phyloP scores from a whole-genome alignment of 805 yeast genomes.

The Limtongia smithiae region DNA sequence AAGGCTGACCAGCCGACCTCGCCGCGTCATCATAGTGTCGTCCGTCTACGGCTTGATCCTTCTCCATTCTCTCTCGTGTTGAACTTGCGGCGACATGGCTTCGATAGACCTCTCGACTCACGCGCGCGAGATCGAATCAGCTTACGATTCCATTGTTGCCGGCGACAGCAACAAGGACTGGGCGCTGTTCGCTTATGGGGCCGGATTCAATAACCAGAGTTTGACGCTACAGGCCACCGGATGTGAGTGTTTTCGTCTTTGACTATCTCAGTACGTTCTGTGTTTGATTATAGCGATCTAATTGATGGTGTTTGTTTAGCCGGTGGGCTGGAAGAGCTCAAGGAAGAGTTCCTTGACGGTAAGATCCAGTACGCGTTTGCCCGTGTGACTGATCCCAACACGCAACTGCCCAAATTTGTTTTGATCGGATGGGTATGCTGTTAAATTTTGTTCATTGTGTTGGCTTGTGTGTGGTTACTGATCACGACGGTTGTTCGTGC shows the following conservation, averaged over 20 bases:
- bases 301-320: conserved; percentile 28
- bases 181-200: conserved; percentile 76
- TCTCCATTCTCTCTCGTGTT: background rate
- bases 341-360: conserved; percentile 78
- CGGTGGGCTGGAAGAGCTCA: conserved; percentile 72
- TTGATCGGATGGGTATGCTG: conserved; percentile 72
- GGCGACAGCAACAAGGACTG: conserved; percentile 70
- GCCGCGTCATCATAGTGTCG: too few species aligned
- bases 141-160: conserved; percentile 74
- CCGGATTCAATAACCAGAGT: conserved; percentile 42
- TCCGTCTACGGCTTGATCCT: too few species aligned
- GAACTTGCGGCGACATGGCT: conserved; percentile 14
- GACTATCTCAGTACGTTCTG: background rate
- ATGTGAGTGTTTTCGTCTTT: conserved; percentile 24
- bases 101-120: conserved; percentile 27
- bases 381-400: conserved; percentile 84
- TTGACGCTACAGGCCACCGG: conserved; percentile 41
- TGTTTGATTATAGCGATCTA: background rate
- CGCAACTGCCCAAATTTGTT: conserved; percentile 79
- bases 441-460: background rate
- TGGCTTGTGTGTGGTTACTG: too few species aligned
- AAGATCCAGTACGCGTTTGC: conserved; percentile 87
- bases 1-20: too few species aligned
- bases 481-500: background rate
- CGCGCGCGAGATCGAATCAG: conserved; percentile 31